A percentile compares a stretch with the other conserved stretches of the same genome.
phyloP scores from a whole-genome alignment of 2,329 filamentous ascomycete genomes.

The Clathrospora elynae region DNA sequence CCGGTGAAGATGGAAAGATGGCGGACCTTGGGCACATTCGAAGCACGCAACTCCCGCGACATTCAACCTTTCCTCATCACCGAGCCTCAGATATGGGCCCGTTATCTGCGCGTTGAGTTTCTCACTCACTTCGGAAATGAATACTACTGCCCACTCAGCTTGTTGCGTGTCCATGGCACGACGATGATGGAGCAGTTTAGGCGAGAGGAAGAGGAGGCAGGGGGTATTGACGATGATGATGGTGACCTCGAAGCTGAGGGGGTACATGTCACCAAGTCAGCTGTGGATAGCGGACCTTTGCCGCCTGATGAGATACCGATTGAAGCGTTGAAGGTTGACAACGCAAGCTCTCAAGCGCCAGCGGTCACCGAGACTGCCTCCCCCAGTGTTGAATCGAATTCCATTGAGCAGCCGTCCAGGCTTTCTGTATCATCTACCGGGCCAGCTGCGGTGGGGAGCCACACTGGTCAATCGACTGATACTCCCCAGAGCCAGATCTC shows the following conservation, averaged over 20 bases:
- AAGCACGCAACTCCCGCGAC: slow-evolving; percentile 89
- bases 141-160: slow-evolving; percentile 91
- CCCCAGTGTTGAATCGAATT: background rate
- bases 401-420: background rate
- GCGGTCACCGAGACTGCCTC: background rate
- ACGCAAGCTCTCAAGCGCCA: background rate
- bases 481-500: background rate
- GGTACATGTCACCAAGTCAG: slow-evolving; percentile 46
- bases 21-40: slow-evolving; percentile 85
- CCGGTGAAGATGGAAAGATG: slow-evolving; percentile 91
- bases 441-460: background rate
- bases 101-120: slow-evolving; percentile 91
- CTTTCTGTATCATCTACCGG: background rate
- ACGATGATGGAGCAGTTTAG: slow-evolving; percentile 94
- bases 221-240: slow-evolving; percentile 63
- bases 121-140: slow-evolving; percentile 93
- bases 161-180: slow-evolving; percentile 89
- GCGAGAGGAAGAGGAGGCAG: slow-evolving; percentile 74
- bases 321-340: slow-evolving; percentile 20
- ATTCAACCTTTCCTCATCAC: slow-evolving; percentile 94
- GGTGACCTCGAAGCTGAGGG: slow-evolving; percentile 56
- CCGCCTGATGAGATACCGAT: slow-evolving; percentile 27
- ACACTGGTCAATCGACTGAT: slow-evolving; percentile 3
- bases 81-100: slow-evolving; percentile 93
- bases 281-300: slow-evolving; percentile 33